Evolutionary conservation across 306 rosid genomes (phyloP), one percentile per base, ranked within the genome.

Genomic region (Cucurbita pepo): DNA sequence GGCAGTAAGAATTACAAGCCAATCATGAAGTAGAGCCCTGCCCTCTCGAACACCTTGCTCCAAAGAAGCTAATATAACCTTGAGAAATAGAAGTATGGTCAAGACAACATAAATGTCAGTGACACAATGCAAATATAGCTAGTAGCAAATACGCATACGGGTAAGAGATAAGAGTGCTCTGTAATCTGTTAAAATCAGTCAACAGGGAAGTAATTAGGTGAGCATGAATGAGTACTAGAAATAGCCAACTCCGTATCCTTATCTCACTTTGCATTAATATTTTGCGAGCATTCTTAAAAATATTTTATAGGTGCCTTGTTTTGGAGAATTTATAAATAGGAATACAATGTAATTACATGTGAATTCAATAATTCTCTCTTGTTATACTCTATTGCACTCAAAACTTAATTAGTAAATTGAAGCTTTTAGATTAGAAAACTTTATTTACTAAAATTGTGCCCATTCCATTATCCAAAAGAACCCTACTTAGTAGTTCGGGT

Each of bases 11-110:
- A 94, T 86, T 81, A 94, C 98, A 52, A 94, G 98, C 98, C 98
- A 94, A 73, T 94, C 98, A 58, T 90, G 97, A 80, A 94, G 96
- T 79, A 94, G 82, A 78, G 86, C 77, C 83, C 98, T 86, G 67
- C 98, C 98, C 85, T 94, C 97, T 65, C 96, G 86, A 87, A 94
- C 89, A 72, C 98, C 98, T 81, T 94, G 92, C 90, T 94, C 93
- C 87, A 94, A 79, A 22, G 98, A 90, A 76, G 94, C 96, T 78
- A 85, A 73, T 77, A 94, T 89, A 81, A 90, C 97, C 98, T 94
- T 77, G 61, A 69, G 25, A 70, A 75, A 41, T 77, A 75, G 48
- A 64, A 15, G 16, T 59, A 47, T 51, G n/a, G 5, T 25, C 25
- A 47, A 36, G 74, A 70, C 15, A 34, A 14, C 3, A 30, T 64